phyloP scores from a whole-genome alignment of 768 basidiomycete species.

The Russula griseocarnosa region DNA sequence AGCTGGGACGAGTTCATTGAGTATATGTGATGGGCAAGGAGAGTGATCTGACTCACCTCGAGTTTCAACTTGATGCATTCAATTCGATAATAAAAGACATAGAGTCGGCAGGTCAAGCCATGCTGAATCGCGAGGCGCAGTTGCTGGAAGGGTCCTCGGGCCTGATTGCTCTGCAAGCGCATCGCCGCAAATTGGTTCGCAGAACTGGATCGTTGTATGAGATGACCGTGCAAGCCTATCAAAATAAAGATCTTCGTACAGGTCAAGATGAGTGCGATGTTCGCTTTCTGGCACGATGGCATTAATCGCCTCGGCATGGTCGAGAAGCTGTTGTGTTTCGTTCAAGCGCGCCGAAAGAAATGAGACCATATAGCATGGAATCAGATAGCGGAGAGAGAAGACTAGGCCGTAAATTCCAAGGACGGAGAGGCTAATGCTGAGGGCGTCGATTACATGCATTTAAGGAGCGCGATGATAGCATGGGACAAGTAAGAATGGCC shows the following conservation, averaged over 20 bases:
- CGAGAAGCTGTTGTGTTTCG: not conserved
- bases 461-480: not conserved
- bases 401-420: not conserved
- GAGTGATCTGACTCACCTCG: not conserved
- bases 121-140: not conserved
- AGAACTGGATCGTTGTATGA: not conserved
- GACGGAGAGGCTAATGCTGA: not conserved
- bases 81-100: not conserved
- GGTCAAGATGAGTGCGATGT: not conserved
- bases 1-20: not conserved
- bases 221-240: not conserved
- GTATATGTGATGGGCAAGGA: not conserved
- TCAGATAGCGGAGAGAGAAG: not conserved
- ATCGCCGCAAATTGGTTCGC: not conserved
- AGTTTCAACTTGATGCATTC: not conserved
- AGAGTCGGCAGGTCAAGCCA: not conserved
- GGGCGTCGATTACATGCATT: not conserved
- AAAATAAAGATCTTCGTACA: not conserved
- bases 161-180: not conserved
- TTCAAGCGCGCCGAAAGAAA: not conserved
- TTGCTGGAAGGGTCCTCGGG: slow-evolving; percentile 1
- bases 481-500: not conserved
- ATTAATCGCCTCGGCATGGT: not conserved
- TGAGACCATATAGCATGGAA: not conserved
- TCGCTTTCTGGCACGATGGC: not conserved